A percentile compares a stretch with the other conserved stretches of the same genome.
phyloP scores from a whole-genome alignment of 208 protist species.

The Naegleria lovaniensis region DNA sequence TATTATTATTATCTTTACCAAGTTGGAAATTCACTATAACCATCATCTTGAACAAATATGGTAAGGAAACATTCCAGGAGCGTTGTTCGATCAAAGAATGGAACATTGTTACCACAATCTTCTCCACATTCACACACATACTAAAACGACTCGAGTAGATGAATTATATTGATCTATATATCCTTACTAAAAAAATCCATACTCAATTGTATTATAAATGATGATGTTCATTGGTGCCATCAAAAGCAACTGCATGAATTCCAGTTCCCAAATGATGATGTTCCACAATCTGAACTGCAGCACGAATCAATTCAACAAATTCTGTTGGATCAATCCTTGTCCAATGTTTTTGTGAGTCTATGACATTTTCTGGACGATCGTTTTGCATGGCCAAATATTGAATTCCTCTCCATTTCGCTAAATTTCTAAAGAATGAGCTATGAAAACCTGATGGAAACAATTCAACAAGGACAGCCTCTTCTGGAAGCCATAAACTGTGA shows the following conservation, averaged over 20 bases:
- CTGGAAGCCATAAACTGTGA: not conserved
- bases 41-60: too few relatives aligned
- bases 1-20: too few relatives aligned
- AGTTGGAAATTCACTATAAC: too few relatives aligned
- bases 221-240: not conserved
- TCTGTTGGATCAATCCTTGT: not conserved
- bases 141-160: too few relatives aligned
- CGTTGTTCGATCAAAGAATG: too few relatives aligned
- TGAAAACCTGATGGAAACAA: not conserved
- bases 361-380: not conserved
- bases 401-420: not conserved
- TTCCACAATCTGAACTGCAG: not conserved
- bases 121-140: too few relatives aligned
- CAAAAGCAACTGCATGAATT: not conserved
- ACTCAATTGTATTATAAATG: too few relatives aligned
- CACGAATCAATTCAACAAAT: not conserved
- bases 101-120: too few relatives aligned
- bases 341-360: not conserved
- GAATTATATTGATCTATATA: too few relatives aligned
- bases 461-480: not conserved
- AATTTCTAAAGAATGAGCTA: not conserved
- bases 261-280: not conserved
- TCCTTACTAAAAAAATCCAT: too few relatives aligned
- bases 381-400: not conserved
- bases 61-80: too few relatives aligned